Conservation (phyloP, 345 rosid species). For the Pugionium dolabratum region DNA sequence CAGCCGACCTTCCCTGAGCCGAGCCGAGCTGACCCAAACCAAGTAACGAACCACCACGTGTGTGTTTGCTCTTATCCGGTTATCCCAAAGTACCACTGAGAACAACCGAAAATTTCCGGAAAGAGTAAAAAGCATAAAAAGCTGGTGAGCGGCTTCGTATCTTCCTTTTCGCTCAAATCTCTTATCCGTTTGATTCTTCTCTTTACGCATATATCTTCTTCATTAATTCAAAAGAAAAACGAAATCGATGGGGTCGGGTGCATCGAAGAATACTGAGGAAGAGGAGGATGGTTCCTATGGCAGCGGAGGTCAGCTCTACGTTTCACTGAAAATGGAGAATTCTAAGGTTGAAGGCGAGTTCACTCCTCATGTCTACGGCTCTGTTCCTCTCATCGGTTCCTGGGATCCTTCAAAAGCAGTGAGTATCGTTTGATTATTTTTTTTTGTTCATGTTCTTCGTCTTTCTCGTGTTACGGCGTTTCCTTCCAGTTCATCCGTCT, state of each 20-base stretch:
- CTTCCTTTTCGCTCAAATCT: slow-evolving; percentile 39
- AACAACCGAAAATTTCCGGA: slow-evolving; percentile 7
- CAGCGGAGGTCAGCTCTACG: slow-evolving; percentile 83
- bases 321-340: slow-evolving; percentile 89
- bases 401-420: slow-evolving; percentile 97
- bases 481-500: slow-evolving; percentile 6
- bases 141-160: slow-evolving; percentile 32
- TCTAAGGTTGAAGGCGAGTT: slow-evolving; percentile 77
- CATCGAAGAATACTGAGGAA: slow-evolving; percentile 66
- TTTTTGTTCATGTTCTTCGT: neutral
- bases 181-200: slow-evolving; percentile 37
- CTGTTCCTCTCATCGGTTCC: slow-evolving; percentile 85
- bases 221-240: slow-evolving; percentile 5
- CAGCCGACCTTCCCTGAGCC: neutral
- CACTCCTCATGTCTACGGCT: slow-evolving; percentile 91
- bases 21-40: slow-evolving; percentile 1
- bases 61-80: slow-evolving; percentile 45
- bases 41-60: slow-evolving; percentile 35
- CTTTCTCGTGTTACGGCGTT: neutral
- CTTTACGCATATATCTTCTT: slow-evolving; percentile 5
- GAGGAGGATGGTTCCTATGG: slow-evolving; percentile 63
- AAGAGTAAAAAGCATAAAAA: slow-evolving; percentile 13
- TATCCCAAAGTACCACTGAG: slow-evolving; percentile 32
- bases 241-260: slow-evolving; percentile 68
- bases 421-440: slow-evolving; percentile 22